A percentile compares a stretch with the other conserved stretches of the same genome.
These are phyloP conservation scores for Samsoniella hepiali DNA, from an alignment of 2,329 filamentous ascomycete genomes.

Conservation along the genomic window DNA sequence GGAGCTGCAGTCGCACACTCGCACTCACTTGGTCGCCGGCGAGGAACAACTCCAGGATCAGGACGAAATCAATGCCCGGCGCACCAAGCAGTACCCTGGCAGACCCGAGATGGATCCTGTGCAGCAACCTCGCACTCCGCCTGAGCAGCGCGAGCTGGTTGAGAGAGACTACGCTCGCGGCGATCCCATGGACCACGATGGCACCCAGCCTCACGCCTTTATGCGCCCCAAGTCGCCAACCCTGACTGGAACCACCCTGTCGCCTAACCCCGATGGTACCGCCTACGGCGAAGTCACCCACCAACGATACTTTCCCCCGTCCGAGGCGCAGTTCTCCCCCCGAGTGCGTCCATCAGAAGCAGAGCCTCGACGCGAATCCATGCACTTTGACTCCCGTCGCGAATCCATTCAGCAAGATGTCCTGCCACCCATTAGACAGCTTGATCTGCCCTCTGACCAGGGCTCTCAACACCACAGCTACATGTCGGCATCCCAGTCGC, in stretches of 20 bases:
- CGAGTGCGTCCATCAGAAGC: not conserved
- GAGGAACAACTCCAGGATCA: constrained; percentile 37
- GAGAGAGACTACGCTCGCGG: constrained; percentile 9
- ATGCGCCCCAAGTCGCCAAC: constrained; percentile 15
- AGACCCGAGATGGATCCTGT: constrained; percentile 12
- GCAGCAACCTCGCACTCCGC: constrained; percentile 12
- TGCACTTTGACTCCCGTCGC: not conserved
- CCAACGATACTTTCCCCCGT: constrained; percentile 2
- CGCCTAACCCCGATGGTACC: constrained; percentile 4
- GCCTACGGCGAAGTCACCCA: constrained; percentile 9
- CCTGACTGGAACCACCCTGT: constrained; percentile 13
- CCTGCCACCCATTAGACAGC: constrained; percentile 10
- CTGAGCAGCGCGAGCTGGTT: constrained; percentile 9
- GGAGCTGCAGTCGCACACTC: constrained; percentile 51
- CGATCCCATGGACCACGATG: constrained; percentile 3
- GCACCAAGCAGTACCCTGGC: constrained; percentile 18
- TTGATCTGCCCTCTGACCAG: constrained; percentile 15
- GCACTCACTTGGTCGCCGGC: constrained; percentile 39
- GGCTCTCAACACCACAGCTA: constrained; percentile 3
- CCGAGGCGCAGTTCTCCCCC: not conserved
- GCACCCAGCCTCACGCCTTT: not conserved
- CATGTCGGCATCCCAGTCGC: not conserved
- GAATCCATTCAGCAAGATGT: constrained; percentile 7
- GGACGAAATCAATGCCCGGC: constrained; percentile 34
- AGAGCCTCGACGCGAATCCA: not conserved